These are phyloP conservation scores for Allium sativum DNA, from an alignment of 106 monocot genomes.

Conservation along the genomic window DNA sequence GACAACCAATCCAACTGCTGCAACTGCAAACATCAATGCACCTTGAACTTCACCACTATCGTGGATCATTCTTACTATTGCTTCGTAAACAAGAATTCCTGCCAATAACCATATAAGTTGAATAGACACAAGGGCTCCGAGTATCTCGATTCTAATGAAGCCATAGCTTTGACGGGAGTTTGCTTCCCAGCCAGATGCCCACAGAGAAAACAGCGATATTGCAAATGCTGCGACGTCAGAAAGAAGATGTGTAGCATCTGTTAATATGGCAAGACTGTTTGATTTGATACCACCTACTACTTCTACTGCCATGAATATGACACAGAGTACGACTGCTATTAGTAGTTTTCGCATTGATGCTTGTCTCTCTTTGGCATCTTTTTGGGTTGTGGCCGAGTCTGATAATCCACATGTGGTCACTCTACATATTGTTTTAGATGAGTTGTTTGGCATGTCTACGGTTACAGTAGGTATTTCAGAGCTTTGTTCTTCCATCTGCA, in stretches of 20 bases:
- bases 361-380: slow-evolving; percentile 41
- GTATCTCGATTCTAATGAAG: slow-evolving; percentile 62
- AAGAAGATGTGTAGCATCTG: slow-evolving; percentile 73
- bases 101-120: slow-evolving; percentile 62
- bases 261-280: slow-evolving; percentile 69
- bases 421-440: slow-evolving; percentile 23
- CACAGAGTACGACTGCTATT: slow-evolving; percentile 42
- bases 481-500: slow-evolving; percentile 33
- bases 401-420: slow-evolving; percentile 42
- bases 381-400: slow-evolving; percentile 12
- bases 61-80: slow-evolving; percentile 31
- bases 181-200: slow-evolving; percentile 73
- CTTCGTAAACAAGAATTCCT: slow-evolving; percentile 55
- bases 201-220: slow-evolving; percentile 61
- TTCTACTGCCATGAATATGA: slow-evolving; percentile 54
- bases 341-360: slow-evolving; percentile 49
- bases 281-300: slow-evolving; percentile 63
- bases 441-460: slow-evolving; percentile 1
- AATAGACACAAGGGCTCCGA: slow-evolving; percentile 60
- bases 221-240: slow-evolving; percentile 63
- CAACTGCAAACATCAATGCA: slow-evolving; percentile 48
- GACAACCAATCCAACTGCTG: slow-evolving; percentile 47
- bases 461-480: slow-evolving; percentile 15
- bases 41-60: slow-evolving; percentile 45
- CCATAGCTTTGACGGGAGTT: slow-evolving; percentile 59